A percentile compares a stretch with the other conserved stretches of the same genome.
Conservation (phyloP, 164 flowering plant genomes). For the Amborella trichopoda region DNA sequence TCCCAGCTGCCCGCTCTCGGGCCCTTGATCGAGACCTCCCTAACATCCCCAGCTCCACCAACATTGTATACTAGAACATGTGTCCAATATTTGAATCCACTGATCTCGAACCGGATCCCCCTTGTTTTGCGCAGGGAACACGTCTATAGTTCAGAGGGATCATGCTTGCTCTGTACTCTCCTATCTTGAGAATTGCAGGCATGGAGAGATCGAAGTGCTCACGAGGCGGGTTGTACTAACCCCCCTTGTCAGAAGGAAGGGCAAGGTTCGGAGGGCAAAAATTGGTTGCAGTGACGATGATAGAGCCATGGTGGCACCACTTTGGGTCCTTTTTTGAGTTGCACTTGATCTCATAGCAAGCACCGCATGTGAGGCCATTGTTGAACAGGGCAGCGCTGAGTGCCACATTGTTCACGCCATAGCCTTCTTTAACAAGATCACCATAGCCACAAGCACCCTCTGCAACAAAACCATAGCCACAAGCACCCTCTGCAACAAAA, state of each 20-base stretch:
- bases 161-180: conserved; percentile 48
- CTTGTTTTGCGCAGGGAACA: no score
- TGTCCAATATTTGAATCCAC: no score
- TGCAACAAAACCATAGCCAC: no score
- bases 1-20: no score
- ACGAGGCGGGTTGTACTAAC: conserved; percentile 69
- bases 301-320: conserved; percentile 43
- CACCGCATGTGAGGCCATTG: conserved; percentile 1
- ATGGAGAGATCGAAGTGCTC: conserved; percentile 55
- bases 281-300: conserved; percentile 44
- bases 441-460: conserved; percentile 6
- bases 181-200: conserved; percentile 56
- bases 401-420: background rate
- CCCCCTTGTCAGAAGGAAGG: conserved; percentile 23
- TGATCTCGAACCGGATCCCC: no score
- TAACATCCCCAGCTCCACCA: no score
- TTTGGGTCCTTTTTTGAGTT: conserved; percentile 20
- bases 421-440: background rate
- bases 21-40: no score
- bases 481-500: no score
- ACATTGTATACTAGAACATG: no score
- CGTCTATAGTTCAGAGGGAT: no score
- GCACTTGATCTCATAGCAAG: conserved; percentile 30
- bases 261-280: conserved; percentile 51
- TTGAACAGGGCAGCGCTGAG: background rate